Conservation (phyloP, 306 rosid species). For the Elaeagnus macrophylla region DNA sequence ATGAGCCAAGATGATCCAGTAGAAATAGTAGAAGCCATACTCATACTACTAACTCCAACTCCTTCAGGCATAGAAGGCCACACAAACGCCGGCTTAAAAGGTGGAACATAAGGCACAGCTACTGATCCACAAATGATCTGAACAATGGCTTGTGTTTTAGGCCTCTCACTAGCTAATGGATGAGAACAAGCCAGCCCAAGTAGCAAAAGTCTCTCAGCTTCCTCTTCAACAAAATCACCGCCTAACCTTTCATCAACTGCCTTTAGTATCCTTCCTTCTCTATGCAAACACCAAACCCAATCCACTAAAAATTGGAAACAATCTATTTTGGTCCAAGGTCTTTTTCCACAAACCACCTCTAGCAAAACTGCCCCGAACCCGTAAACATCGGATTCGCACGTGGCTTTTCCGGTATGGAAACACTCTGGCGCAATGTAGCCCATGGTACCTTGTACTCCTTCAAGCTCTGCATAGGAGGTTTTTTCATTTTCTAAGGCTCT, state of each 20-base stretch:
- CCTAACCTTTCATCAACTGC: conserved; percentile 51
- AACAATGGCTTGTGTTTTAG: conserved; percentile 42
- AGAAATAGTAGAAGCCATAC: conserved; percentile 7
- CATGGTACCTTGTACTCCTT: no score
- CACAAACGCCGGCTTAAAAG: no score
- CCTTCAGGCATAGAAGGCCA: conserved; percentile 36
- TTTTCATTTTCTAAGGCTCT: no score
- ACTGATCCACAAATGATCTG: conserved; percentile 58
- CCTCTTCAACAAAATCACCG: conserved; percentile 36
- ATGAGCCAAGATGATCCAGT: conserved; percentile 2
- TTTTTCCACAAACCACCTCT: conserved; percentile 58
- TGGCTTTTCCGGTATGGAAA: no score
- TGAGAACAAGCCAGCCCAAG: conserved; percentile 70
- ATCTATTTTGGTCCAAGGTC: conserved; percentile 50
- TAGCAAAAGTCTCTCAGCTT: conserved; percentile 50
- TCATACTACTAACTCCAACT: conserved; percentile 5
- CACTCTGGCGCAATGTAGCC: no score
- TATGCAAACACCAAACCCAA: no score
- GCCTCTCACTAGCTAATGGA: conserved; percentile 51
- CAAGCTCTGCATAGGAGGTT: no score
- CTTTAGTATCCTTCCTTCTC: conserved; percentile 35
- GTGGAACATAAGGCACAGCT: conserved; percentile 43
- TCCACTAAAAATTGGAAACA: conserved; percentile 44
- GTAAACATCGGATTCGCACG: no score
- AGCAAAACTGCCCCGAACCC: conserved; percentile 64